Evolutionary conservation across 148 eudicot species (phyloP), one percentile per base, ranked within the genome.

Genomic region (Cornus controversa): DNA sequence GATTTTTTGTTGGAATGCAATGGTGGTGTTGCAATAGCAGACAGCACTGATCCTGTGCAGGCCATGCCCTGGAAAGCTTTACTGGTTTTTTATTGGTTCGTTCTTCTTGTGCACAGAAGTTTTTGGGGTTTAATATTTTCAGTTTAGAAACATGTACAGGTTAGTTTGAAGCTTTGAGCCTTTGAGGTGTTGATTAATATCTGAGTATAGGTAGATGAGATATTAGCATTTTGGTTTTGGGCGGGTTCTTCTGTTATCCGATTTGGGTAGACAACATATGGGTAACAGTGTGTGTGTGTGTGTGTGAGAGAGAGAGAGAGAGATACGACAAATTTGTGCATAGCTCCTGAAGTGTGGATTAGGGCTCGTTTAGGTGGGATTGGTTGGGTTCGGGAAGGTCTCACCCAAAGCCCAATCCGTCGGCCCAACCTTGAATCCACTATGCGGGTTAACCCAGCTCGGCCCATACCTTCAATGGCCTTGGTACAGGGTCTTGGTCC

Each of bases 21-120:
- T 36, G 88, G 86, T 45, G 89, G 80, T 8, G 84, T 63, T 63
- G 88, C 66, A 68, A 84, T 77, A 50, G 84, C 9, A 40, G 45
- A 79, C 34, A 87, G 83, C 63, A 87, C 73, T 77, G 64, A 22
- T 5, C 89, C 90, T 11, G 86, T 66, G 63, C 81, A 78, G 37
- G 93, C 82, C 83, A 86, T 78, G 37, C 81, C 20, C 25, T 22
- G 18, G 24, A n/a, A 60, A 60, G 45, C 64, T 60, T 22, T 54
- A 16, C 50, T 45, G 11, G 37, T 0, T 18, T 28, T 15, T 27
- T 58, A 6, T 40, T 40, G 42, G 29, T 29, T 24, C 13, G 5
- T 26, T 27, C 16, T 71, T 71, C 0, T 18, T 70, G 4, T 31
- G 34, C 34, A 31, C 29, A 40, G 62, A 24, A 45, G 15, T 0